Evolutionary conservation across 768 basidiomycete genomes (phyloP), one percentile per base, ranked within the genome.

Genomic region (Mycena albidolilacea): DNA sequence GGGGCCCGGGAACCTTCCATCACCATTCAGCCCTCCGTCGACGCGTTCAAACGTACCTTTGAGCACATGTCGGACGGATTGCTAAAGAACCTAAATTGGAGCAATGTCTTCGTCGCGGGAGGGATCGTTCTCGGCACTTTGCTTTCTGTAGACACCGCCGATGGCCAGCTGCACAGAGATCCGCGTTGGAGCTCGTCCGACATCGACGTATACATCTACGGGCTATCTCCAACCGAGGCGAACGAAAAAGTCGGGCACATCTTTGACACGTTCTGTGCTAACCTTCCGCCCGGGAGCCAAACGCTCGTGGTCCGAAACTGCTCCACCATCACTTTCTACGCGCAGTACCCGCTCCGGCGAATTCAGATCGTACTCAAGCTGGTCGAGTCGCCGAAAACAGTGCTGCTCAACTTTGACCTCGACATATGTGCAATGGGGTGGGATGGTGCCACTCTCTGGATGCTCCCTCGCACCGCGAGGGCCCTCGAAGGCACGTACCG

Each of bases 351-450:
- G 21, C 61, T 69, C 10, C 61, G 72, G 21, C 72, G 72, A 8
- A 64, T 73, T 12, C 72, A 73, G 17, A 62, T 73, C 46, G 67
- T 73, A 7, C 67, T 73, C 15, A 68, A 68, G 38, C n/a, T 69
- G 17, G 67, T 37, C 17, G 23, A 64, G 17, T 69, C 67, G 48
- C 66, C 67, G 6, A 67, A 63, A 41, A 48, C 41, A 12, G 67
- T 73, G 12, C 72, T 69, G 21, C 61, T 68, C 23, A 68, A 69
- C 37, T 73, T 73, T 19, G 67, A 73, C 43, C 72, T 73, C 12
- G 72, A 73, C 30, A n/a, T 73, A 2, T 73, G 72, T 30, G 72
- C 72, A 17, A 64, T 73, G 67, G 72, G 66, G 30, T 73, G 72
- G 72, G 72, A 73, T 38, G 72, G 72, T 8, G 9, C 35, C 7